These are phyloP conservation scores for Neurospora sp. DNA, from an alignment of 495 filamentous ascomycete species.

Conservation along the genomic window DNA sequence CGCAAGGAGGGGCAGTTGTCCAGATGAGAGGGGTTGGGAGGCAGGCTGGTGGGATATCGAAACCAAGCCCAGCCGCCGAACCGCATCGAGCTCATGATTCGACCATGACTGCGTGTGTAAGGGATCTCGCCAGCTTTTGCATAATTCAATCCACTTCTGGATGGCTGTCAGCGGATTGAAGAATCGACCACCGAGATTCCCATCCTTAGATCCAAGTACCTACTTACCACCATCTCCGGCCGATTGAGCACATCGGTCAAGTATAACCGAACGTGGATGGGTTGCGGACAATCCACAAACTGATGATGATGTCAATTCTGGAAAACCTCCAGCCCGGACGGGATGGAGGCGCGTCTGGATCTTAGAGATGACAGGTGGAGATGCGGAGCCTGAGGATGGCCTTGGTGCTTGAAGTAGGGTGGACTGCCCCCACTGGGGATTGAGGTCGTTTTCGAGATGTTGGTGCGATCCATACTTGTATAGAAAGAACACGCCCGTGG, in stretches of 20 bases:
- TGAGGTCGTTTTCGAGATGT: neutral
- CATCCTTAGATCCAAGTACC: neutral
- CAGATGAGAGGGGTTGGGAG: neutral
- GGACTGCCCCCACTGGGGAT: neutral
- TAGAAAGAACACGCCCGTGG: neutral
- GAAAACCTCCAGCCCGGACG: neutral
- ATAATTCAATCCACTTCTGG: neutral
- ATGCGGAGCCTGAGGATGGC: neutral
- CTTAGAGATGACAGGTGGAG: neutral
- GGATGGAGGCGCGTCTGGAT: neutral
- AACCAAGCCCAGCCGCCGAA: neutral
- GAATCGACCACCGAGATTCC: neutral
- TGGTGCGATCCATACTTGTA: neutral
- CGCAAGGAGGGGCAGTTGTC: constrained; percentile 5
- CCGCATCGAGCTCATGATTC: neutral
- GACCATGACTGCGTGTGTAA: neutral
- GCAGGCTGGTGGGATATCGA: neutral
- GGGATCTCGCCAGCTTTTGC: neutral
- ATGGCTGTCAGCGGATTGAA: neutral
- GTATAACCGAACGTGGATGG: neutral
- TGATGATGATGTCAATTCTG: neutral
- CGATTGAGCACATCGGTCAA: neutral
- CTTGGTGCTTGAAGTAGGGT: neutral
- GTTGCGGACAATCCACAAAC: neutral
- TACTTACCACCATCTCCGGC: neutral